Evolutionary conservation across 305 asterid species (phyloP).

Genomic region (Euphrasia arctica): DNA sequence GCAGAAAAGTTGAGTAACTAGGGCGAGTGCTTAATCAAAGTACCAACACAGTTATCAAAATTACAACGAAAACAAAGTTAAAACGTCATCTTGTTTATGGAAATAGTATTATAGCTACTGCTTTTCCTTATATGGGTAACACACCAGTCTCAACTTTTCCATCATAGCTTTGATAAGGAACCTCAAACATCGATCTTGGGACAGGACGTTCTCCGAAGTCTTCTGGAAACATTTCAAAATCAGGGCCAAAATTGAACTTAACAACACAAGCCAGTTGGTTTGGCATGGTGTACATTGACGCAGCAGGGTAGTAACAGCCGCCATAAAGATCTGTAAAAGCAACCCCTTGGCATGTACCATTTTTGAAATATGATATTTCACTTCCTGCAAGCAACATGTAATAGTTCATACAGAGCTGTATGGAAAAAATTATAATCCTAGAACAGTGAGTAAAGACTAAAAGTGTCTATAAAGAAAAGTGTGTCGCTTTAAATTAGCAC

Average conservation of each 20-base stretch:
- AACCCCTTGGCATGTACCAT: slow-evolving; percentile 71
- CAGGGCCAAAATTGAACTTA: slow-evolving; percentile 81
- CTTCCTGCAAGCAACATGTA: slow-evolving; percentile 55
- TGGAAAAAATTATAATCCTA: background rate
- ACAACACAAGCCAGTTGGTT: slow-evolving; percentile 72
- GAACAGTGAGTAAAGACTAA: background rate
- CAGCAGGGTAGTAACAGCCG: slow-evolving; percentile 83
- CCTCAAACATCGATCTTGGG: slow-evolving; percentile 78
- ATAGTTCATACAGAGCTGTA: slow-evolving; percentile 4
- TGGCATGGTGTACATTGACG: slow-evolving; percentile 89
- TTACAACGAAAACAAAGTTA: slow-evolving; percentile 30
- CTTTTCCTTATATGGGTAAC: slow-evolving; percentile 63
- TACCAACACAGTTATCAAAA: slow-evolving; percentile 26
- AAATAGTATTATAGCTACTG: slow-evolving; percentile 37
- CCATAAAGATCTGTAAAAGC: slow-evolving; percentile 72
- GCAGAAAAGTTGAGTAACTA: slow-evolving; percentile 27
- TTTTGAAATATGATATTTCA: slow-evolving; percentile 73
- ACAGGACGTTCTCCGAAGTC: slow-evolving; percentile 57
- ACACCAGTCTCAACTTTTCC: slow-evolving; percentile 73
- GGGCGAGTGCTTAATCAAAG: slow-evolving; percentile 29
- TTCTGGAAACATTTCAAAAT: slow-evolving; percentile 61
- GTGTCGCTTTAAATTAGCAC: background rate
- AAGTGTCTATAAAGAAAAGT: slow-evolving; percentile 11
- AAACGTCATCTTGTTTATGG: slow-evolving; percentile 19
- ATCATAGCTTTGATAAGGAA: slow-evolving; percentile 66